A percentile compares a stretch with the other conserved stretches of the same genome.
Conservation (phyloP, 2,329 filamentous ascomycete genomes). For the Dactylellina drechsleri region DNA sequence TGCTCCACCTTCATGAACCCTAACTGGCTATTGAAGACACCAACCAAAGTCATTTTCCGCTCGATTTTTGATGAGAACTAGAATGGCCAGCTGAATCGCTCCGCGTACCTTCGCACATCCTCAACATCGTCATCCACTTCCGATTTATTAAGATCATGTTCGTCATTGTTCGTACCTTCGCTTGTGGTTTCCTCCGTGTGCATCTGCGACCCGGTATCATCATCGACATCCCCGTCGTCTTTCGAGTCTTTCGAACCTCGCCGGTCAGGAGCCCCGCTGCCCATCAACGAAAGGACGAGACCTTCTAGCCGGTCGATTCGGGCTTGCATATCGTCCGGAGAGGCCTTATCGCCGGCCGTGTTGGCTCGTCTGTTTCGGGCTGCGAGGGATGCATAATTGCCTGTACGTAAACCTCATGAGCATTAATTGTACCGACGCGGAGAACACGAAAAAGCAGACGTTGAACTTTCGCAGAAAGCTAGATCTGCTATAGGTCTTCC, state of each 20-base stretch:
- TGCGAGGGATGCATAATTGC: slow-evolving; percentile 51
- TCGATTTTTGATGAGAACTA: slow-evolving; percentile 55
- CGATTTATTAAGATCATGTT: slow-evolving; percentile 62
- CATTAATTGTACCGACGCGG: not conserved
- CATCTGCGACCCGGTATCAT: slow-evolving; percentile 65
- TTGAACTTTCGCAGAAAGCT: not conserved
- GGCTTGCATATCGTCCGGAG: slow-evolving; percentile 96
- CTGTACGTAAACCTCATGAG: slow-evolving; percentile 7
- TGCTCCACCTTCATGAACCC: slow-evolving; percentile 84
- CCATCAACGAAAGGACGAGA: slow-evolving; percentile 92
- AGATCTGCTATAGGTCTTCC: not conserved
- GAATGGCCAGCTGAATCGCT: slow-evolving; percentile 65
- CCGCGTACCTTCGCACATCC: slow-evolving; percentile 62
- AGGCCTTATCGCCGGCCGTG: slow-evolving; percentile 55
- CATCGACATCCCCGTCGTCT: slow-evolving; percentile 67
- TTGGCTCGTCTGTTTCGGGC: slow-evolving; percentile 52
- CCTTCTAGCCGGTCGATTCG: slow-evolving; percentile 95
- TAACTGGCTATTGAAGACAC: slow-evolving; percentile 54
- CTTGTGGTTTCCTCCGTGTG: slow-evolving; percentile 56
- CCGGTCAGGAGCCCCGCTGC: slow-evolving; percentile 61
- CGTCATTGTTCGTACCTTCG: slow-evolving; percentile 59
- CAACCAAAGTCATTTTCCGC: slow-evolving; percentile 64
- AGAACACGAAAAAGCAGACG: too few relatives aligned
- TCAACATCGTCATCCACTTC: slow-evolving; percentile 68
- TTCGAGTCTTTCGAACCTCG: slow-evolving; percentile 61